A percentile compares a stretch with the other conserved stretches of the same genome.
These are phyloP conservation scores for Ophioceras dolichostomum DNA, from an alignment of 2,329 filamentous ascomycete genomes.

Conservation along the genomic window DNA sequence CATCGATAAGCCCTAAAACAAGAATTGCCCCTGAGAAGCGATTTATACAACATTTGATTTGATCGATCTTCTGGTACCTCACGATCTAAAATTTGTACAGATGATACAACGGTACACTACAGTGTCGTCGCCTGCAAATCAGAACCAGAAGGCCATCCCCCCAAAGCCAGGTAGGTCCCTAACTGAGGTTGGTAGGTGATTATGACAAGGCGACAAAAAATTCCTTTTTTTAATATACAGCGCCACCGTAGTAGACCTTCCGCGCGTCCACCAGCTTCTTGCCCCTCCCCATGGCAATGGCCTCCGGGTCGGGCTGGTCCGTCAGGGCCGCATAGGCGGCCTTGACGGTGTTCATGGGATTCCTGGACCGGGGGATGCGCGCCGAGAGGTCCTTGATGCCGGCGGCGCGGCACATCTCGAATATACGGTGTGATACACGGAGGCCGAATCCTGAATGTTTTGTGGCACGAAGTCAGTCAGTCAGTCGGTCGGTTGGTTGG, in stretches of 20 bases:
- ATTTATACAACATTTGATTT: no score
- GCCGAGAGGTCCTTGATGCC: conserved; percentile 83
- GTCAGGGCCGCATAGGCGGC: conserved; percentile 73
- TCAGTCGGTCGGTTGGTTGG: no score
- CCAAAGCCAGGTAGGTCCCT: no score
- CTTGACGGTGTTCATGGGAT: conserved; percentile 97
- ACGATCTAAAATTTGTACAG: no score
- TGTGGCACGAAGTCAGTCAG: neutral
- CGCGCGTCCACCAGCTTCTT: conserved; percentile 94
- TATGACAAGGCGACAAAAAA: neutral
- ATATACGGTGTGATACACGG: conserved; percentile 81
- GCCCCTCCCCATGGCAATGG: conserved; percentile 77
- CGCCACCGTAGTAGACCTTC: conserved; percentile 92
- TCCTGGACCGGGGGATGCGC: conserved; percentile 71
- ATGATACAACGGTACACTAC: no score
- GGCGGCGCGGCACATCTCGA: conserved; percentile 79
- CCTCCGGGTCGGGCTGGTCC: conserved; percentile 76
- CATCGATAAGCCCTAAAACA: no score
- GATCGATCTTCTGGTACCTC: no score
- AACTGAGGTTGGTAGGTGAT: no score
- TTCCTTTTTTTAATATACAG: conserved; percentile 36
- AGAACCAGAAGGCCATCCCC: no score
- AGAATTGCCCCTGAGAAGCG: no score
- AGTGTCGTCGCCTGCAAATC: no score
- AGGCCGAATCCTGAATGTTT: conserved; percentile 78